phyloP scores from a whole-genome alignment of 2,329 filamentous ascomycete genomes.

The Phoma sp. region DNA sequence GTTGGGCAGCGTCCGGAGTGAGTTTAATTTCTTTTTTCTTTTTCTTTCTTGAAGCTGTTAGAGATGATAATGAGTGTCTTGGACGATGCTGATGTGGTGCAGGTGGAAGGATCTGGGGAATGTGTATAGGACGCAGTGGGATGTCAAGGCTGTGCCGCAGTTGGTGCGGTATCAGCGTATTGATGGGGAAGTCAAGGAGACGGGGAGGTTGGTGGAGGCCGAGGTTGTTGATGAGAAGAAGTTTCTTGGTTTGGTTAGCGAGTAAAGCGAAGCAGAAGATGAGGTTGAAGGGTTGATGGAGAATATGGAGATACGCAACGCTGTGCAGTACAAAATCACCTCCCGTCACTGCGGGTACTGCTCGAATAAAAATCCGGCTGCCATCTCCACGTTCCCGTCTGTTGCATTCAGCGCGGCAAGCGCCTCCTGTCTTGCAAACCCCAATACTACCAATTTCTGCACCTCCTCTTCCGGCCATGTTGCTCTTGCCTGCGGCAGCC shows the following conservation, averaged over 20 bases:
- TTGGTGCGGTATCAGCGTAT: slow-evolving; percentile 7
- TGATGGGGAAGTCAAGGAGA: not conserved
- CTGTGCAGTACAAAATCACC: not conserved
- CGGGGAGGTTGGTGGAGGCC: slow-evolving; percentile 10
- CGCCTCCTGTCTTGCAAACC: slow-evolving; percentile 55
- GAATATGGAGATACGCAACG: not conserved
- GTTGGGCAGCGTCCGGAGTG: slow-evolving; percentile 20
- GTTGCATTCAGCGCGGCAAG: slow-evolving; percentile 56
- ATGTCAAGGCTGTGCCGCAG: slow-evolving; percentile 7
- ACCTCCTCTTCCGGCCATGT: slow-evolving; percentile 53
- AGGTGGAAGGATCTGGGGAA: slow-evolving; percentile 13
- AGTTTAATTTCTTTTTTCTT: not conserved
- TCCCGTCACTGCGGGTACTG: slow-evolving; percentile 30
- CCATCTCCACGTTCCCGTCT: slow-evolving; percentile 57
- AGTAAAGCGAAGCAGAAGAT: too few relatives aligned
- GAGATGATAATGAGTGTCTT: not conserved
- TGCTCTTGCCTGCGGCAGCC: slow-evolving; percentile 38
- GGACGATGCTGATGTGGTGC: not conserved
- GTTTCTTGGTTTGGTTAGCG: not conserved
- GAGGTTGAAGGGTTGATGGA: not conserved
- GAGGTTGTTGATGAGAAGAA: slow-evolving; percentile 8
- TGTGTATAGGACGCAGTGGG: slow-evolving; percentile 12
- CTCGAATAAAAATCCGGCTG: slow-evolving; percentile 56
- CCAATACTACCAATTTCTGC: slow-evolving; percentile 52
- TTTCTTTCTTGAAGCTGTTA: not conserved